phyloP scores from a whole-genome alignment of 208 protist species.

The Herpetomonas tarakana region DNA sequence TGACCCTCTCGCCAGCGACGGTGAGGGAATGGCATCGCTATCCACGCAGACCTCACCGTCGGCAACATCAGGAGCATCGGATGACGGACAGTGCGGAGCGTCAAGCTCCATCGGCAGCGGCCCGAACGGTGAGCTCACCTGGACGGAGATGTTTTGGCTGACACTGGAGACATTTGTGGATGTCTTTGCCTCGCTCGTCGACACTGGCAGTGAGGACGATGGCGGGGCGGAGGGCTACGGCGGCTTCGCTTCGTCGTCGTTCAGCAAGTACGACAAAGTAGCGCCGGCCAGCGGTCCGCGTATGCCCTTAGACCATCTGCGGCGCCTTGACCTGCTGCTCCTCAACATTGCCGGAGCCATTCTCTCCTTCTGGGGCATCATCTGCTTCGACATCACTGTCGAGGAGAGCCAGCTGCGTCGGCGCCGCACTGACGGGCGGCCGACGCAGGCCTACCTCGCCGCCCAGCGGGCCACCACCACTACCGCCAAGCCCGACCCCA shows the following conservation, averaged over 20 bases:
- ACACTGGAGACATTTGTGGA: conserved; percentile 17
- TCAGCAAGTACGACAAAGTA: neutral
- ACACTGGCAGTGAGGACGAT: neutral
- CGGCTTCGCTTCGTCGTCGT: conserved; percentile 11
- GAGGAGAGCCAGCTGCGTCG: neutral
- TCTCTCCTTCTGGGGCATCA: conserved; percentile 19
- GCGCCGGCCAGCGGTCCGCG: neutral
- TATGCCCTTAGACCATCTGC: conserved; percentile 15
- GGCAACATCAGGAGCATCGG: too few relatives aligned
- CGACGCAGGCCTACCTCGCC: neutral
- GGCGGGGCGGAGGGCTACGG: conserved; percentile 7
- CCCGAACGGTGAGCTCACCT: conserved; percentile 14
- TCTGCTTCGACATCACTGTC: conserved; percentile 12
- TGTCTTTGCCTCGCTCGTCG: conserved; percentile 15
- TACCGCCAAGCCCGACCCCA: neutral
- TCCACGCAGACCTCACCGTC: neutral
- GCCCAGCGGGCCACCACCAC: neutral
- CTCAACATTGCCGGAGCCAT: conserved; percentile 18
- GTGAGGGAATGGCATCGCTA: neutral
- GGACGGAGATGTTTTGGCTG: conserved; percentile 9
- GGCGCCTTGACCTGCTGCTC: conserved; percentile 11
- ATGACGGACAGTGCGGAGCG: neutral
- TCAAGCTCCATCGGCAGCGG: neutral
- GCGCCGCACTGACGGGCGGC: neutral
- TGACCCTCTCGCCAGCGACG: neutral